Conservation (phyloP, 345 rosid species). For the Rhodamnia argentea region DNA sequence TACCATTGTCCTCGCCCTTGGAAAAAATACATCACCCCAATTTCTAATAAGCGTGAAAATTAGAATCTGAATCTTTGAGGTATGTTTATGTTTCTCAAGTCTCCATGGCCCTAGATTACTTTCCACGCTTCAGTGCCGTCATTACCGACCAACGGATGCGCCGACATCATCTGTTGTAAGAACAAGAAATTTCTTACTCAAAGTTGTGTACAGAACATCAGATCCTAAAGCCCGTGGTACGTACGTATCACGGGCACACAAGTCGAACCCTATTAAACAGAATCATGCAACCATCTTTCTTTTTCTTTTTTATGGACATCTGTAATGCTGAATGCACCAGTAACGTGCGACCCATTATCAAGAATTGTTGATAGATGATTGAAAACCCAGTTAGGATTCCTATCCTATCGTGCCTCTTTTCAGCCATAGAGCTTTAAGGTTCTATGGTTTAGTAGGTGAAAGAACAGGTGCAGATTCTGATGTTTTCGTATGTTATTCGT, state of each 20-base stretch:
- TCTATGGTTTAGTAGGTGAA: background rate
- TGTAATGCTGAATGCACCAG: constrained; percentile 3
- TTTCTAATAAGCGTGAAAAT: background rate
- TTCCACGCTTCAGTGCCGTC: background rate
- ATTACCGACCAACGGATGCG: background rate
- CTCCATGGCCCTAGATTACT: background rate
- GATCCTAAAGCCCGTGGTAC: background rate
- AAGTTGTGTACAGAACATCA: background rate
- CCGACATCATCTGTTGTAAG: background rate
- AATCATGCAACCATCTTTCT: background rate
- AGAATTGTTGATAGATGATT: background rate
- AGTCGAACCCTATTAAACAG: background rate
- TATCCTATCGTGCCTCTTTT: background rate
- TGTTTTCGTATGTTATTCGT: background rate
- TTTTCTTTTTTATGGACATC: background rate
- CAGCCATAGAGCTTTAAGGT: background rate
- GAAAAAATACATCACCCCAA: no score
- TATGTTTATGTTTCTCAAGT: background rate
- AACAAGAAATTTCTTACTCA: background rate
- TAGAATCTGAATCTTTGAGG: background rate
- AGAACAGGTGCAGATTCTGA: background rate
- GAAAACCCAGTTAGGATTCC: background rate
- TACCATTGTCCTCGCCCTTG: no score
- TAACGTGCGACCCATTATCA: constrained; percentile 25
- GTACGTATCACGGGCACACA: background rate